A percentile compares a stretch with the other conserved stretches of the same genome.
Evolutionary conservation across 345 rosid species (phyloP).

Genomic region (Eucalyptus erythrocorys): DNA sequence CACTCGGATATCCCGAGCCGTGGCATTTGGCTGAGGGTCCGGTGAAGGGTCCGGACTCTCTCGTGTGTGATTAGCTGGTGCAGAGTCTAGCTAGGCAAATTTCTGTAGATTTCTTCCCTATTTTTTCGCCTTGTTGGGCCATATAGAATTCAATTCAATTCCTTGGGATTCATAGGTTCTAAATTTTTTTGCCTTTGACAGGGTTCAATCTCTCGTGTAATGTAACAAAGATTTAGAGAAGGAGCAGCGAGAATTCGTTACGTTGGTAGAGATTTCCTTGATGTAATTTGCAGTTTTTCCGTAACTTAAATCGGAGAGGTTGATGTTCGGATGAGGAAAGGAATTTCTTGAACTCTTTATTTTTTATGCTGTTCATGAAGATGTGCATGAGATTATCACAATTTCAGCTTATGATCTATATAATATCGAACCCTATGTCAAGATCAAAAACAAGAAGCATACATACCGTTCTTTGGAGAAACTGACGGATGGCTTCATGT

Average conservation of each 20-base stretch:
- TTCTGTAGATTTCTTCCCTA: neutral
- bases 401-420: neutral
- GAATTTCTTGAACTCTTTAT: neutral
- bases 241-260: neutral
- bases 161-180: neutral
- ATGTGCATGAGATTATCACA: neutral
- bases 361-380: neutral
- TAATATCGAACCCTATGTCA: neutral
- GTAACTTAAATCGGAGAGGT: neutral
- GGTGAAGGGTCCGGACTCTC: neutral
- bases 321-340: neutral
- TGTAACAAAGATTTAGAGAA: neutral
- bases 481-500: neutral
- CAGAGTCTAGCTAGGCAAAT: neutral
- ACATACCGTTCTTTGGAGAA: neutral
- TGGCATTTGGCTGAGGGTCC: conserved; percentile 45
- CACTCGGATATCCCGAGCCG: conserved; percentile 51
- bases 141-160: neutral
- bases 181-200: neutral
- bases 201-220: neutral
- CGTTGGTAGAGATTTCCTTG: neutral
- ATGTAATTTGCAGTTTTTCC: neutral
- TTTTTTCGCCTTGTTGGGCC: neutral
- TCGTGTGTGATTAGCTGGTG: neutral
- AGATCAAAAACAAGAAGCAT: neutral